Percentiles rank a stretch among this genome's conserved stretches.
These are phyloP conservation scores for Rhizopogon vesiculosus DNA, from an alignment of 768 basidiomycete genomes.

Conservation along the genomic window DNA sequence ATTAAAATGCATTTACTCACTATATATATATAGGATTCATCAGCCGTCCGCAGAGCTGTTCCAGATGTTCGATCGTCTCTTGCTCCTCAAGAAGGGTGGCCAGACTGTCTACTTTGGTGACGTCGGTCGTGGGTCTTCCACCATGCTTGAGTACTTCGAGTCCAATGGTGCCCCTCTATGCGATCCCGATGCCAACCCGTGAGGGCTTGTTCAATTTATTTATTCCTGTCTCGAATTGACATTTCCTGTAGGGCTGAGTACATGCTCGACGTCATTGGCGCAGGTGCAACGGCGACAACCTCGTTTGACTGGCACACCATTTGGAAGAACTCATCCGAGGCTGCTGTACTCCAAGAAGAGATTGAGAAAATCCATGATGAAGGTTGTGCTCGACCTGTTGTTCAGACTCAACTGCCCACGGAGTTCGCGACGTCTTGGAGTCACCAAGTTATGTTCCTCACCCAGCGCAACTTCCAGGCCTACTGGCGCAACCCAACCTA, in stretches of 20 bases:
- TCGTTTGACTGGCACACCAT: conserved; percentile 83
- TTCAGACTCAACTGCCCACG: conserved; percentile 32
- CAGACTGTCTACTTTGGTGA: conserved; percentile 94
- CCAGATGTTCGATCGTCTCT: conserved; percentile 75
- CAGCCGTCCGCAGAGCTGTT: conserved; percentile 85
- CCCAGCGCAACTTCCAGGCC: conserved; percentile 38
- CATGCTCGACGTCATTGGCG: conserved; percentile 85
- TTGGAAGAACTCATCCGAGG: conserved; percentile 75
- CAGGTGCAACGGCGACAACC: conserved; percentile 69
- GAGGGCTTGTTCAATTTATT: conserved; percentile 19
- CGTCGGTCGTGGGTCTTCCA: conserved; percentile 68
- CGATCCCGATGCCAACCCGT: conserved; percentile 74
- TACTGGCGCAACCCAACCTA: conserved; percentile 60
- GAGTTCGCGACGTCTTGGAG: conserved; percentile 52
- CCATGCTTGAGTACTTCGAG: conserved; percentile 74
- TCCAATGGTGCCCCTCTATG: conserved; percentile 63
- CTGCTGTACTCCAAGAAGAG: conserved; percentile 32
- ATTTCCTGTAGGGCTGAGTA: conserved; percentile 41
- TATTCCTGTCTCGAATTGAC: background rate
- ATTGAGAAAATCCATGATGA: conserved; percentile 44
- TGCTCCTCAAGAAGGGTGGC: conserved; percentile 72
- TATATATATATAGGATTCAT: conserved; percentile 42
- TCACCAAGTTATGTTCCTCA: conserved; percentile 40
- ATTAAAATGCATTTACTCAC: background rate
- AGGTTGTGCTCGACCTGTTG: conserved; percentile 39